Evolutionary conservation across 2,329 filamentous ascomycete genomes (phyloP).

Genomic region (Aspergillus pseudoviridinutans): DNA sequence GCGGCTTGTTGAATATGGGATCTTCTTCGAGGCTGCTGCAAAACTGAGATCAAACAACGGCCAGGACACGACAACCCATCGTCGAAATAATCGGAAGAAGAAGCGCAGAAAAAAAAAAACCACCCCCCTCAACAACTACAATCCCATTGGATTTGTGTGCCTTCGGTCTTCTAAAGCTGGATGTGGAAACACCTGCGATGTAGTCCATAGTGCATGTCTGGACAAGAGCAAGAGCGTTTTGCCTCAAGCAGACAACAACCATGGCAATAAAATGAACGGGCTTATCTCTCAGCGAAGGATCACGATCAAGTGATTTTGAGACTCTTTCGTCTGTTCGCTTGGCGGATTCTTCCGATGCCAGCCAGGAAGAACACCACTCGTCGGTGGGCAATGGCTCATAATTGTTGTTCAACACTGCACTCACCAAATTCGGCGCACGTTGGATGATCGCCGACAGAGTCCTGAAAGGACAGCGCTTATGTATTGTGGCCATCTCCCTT

Average conservation of each 20-base stretch:
- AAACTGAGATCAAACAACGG: background rate
- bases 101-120: too few relatives aligned
- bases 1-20: background rate
- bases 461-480: background rate
- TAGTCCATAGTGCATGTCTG: background rate
- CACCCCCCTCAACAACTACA: background rate
- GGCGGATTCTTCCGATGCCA: too few relatives aligned
- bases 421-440: constrained; percentile 53
- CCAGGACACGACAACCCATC: background rate
- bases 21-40: background rate
- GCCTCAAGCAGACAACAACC: background rate
- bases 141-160: background rate
- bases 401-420: constrained; percentile 31
- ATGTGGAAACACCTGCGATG: background rate
- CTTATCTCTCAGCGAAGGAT: background rate
- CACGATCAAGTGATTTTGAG: background rate
- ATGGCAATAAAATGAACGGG: background rate
- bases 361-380: too few relatives aligned
- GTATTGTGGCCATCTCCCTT: background rate
- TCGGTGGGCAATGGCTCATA: too few relatives aligned
- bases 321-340: background rate
- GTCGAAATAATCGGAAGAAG: background rate
- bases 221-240: background rate
- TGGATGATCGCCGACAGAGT: background rate
- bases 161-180: background rate